phyloP scores from a whole-genome alignment of 495 filamentous ascomycete species.

The Aspergillus panamensis region DNA sequence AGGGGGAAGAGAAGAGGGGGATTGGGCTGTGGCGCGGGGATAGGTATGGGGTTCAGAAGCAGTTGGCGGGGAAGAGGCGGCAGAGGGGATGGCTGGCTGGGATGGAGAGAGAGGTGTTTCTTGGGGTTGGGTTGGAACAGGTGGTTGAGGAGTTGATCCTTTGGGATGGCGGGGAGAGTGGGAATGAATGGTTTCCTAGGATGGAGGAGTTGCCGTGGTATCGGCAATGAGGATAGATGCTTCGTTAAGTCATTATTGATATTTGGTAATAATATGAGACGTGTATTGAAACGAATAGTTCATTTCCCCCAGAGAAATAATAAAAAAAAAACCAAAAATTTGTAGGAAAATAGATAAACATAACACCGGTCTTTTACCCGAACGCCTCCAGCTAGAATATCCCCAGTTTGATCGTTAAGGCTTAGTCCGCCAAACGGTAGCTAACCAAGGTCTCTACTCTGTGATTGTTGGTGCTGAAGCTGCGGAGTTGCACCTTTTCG shows the following conservation, averaged over 20 bases:
- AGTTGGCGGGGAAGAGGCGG: constrained; percentile 36
- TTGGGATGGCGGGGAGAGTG: constrained; percentile 38
- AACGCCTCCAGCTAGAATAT: constrained; percentile 34
- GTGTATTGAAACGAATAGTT: neutral
- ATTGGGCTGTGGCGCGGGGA: constrained; percentile 45
- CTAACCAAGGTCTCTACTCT: constrained; percentile 91
- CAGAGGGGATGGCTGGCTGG: constrained; percentile 40
- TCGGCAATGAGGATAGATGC: constrained; percentile 5
- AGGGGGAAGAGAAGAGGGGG: constrained; percentile 40
- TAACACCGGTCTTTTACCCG: constrained; percentile 16
- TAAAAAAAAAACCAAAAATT: constrained; percentile 2
- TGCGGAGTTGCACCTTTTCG: constrained; percentile 91
- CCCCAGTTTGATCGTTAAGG: constrained; percentile 4
- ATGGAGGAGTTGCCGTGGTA: constrained; percentile 43
- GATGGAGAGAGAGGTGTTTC: constrained; percentile 27
- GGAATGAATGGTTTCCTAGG: constrained; percentile 35
- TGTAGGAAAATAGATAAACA: constrained; percentile 5
- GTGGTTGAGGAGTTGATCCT: constrained; percentile 35
- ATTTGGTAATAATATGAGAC: constrained; percentile 2
- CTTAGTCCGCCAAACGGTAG: constrained; percentile 61
- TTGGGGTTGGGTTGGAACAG: constrained; percentile 25
- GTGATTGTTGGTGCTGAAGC: constrained; percentile 92
- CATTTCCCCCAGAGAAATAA: neutral
- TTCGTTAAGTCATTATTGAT: constrained; percentile 18
- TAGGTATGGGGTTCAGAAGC: constrained; percentile 39